Conservation (phyloP, 345 rosid genomes). For the Triadica sebifera region DNA sequence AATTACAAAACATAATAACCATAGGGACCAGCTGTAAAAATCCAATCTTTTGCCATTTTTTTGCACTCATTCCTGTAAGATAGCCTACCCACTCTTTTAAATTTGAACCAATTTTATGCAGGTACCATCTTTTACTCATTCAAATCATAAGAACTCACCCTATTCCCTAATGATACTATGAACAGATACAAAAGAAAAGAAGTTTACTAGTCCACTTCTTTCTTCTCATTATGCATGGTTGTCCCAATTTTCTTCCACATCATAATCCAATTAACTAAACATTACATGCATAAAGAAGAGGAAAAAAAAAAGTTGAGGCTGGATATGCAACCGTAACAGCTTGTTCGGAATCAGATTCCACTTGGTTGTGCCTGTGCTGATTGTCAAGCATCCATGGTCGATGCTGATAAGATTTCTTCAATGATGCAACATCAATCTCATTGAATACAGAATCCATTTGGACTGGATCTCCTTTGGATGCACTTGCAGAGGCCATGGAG, state of each 20-base stretch:
- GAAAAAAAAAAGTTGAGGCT: background rate
- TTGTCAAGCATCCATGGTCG: slow-evolving; percentile 41
- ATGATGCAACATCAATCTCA: slow-evolving; percentile 5
- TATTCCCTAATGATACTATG: background rate
- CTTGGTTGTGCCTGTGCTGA: slow-evolving; percentile 17
- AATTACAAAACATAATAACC: background rate
- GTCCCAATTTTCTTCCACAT: background rate
- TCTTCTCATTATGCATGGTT: background rate
- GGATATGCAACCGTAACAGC: slow-evolving; percentile 24
- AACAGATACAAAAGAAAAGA: background rate
- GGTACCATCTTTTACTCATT: background rate
- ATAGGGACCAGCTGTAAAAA: background rate
- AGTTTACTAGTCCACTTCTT: background rate
- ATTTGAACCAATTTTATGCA: background rate
- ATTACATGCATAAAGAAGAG: background rate
- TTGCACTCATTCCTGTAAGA: background rate
- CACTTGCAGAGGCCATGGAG: slow-evolving; percentile 6
- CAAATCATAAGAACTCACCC: background rate
- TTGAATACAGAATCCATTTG: background rate
- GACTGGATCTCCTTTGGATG: slow-evolving; percentile 8
- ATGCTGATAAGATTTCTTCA: slow-evolving; percentile 19
- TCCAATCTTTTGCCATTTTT: background rate
- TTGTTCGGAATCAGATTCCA: slow-evolving; percentile 19
- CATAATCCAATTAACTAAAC: background rate
- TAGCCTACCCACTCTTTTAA: background rate